Evolutionary conservation across 805 yeast species (phyloP).

Genomic region (Sugiyamaella boreocaroliniensis): DNA sequence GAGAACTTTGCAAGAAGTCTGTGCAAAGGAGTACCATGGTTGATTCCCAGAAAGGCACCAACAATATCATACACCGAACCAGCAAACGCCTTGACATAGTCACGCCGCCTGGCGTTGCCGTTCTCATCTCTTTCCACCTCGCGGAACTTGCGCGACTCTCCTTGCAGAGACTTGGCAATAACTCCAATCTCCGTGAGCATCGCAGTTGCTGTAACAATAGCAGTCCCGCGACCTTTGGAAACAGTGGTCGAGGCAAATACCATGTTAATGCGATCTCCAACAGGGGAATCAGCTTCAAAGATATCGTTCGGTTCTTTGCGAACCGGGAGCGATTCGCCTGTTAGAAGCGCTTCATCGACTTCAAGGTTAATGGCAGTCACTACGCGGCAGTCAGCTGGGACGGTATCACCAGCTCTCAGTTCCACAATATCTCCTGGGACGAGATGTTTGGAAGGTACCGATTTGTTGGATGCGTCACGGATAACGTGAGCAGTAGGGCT

Average conservation of each 20-base stretch:
- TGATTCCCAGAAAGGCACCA: constrained; percentile 68
- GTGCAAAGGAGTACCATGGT: constrained; percentile 77
- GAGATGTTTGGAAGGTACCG: constrained; percentile 55
- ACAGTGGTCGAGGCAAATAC: constrained; percentile 64
- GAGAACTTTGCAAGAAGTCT: constrained; percentile 72
- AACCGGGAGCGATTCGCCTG: constrained; percentile 65
- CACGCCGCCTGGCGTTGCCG: constrained; percentile 38
- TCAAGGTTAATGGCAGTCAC: constrained; percentile 56
- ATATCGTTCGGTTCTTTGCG: constrained; percentile 42
- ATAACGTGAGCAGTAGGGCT: constrained; percentile 66
- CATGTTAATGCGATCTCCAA: constrained; percentile 70
- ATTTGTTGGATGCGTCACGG: constrained; percentile 50
- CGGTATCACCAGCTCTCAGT: constrained; percentile 63
- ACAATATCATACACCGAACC: constrained; percentile 47
- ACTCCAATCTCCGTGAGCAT: constrained; percentile 66
- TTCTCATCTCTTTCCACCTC: constrained; percentile 39
- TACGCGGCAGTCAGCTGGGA: constrained; percentile 68
- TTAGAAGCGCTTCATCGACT: constrained; percentile 60
- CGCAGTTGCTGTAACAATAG: constrained; percentile 64
- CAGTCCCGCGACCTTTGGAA: constrained; percentile 68
- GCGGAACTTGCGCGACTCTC: constrained; percentile 36
- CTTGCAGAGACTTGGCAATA: constrained; percentile 55
- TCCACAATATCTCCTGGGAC: constrained; percentile 69
- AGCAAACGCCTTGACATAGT: constrained; percentile 41
- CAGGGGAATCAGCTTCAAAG: constrained; percentile 43